Conservation (phyloP, 2,329 filamentous ascomycete genomes). For the Arthroderma uncinatum region DNA sequence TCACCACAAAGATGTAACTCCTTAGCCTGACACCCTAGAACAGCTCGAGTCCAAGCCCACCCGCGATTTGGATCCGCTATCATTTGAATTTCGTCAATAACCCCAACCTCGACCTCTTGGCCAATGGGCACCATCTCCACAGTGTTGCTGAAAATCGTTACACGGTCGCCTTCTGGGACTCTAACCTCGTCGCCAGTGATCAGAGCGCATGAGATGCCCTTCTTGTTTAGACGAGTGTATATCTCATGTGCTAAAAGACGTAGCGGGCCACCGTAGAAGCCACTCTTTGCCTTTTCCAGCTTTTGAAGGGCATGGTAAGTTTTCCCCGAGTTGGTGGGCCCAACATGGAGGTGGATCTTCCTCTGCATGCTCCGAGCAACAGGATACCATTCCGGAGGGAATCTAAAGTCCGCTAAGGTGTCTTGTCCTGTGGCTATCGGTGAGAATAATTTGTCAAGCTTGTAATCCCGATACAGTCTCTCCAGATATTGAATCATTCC, state of each 20-base stretch:
- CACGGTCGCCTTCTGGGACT: constrained; percentile 47
- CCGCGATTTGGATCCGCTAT: constrained; percentile 68
- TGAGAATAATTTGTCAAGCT: constrained; percentile 49
- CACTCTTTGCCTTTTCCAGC: constrained; percentile 61
- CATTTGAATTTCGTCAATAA: constrained; percentile 99
- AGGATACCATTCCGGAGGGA: constrained; percentile 85
- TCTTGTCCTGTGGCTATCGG: constrained; percentile 49
- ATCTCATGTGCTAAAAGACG: constrained; percentile 86
- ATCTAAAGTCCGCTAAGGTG: constrained; percentile 68
- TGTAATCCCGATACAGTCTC: constrained; percentile 53
- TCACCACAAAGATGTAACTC: constrained; percentile 94
- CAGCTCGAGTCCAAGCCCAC: constrained; percentile 87
- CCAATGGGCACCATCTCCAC: constrained; percentile 73
- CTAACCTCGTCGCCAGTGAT: constrained; percentile 86
- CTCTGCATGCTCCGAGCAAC: constrained; percentile 68
- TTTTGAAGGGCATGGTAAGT: constrained; percentile 87
- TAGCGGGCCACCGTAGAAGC: constrained; percentile 84
- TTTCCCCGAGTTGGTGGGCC: constrained; percentile 95
- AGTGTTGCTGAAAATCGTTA: constrained; percentile 67
- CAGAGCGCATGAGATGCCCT: constrained; percentile 64
- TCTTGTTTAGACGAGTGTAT: constrained; percentile 72
- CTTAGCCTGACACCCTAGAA: constrained; percentile 73
- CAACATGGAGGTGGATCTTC: constrained; percentile 83
- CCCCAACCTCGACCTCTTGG: constrained; percentile 64
- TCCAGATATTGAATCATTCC: not conserved